Evolutionary conservation across 2,329 filamentous ascomycete species (phyloP), one percentile per base, ranked within the genome.

Genomic region (Pestalotiopsis sp.): DNA sequence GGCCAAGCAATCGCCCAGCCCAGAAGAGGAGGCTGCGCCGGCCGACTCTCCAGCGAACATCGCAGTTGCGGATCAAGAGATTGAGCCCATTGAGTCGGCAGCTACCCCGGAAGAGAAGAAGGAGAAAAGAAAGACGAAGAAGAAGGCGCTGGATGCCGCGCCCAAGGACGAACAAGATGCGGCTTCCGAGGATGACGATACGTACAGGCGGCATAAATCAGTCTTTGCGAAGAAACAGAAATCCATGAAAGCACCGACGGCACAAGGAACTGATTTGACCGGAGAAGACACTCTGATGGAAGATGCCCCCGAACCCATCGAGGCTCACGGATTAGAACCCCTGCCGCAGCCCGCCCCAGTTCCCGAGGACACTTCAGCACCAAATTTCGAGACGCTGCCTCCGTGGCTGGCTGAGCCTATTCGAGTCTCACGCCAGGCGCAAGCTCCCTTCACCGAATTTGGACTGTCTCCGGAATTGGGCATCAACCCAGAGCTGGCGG

Each of bases 361-460:
- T 1, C 82, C 85, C 1, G 86, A 90, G 60, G 81, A 87, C 38
- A 82, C 83, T 1, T 85, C 87, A 64, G 86, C 86, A 66, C 89
- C 91, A 2, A 87, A 87, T n/a, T 94, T 93, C 79, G 91, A 94
- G 38, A 92, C 92, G 1, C 84, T 97, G 2, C 95, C 95, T 0
- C 73, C 85, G 2, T 98, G 95, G 95, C 85, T 98, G 13, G 89
- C 92, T 4, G 86, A 90, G 13, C 94, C 95, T 0, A 86, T 92
- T n/a, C 86, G 88, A 31, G 89, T 94, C 3, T 85, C 90, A 0
- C 85, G 89, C 9, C 85, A 88, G 4, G 85, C 86, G 11, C 87
- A 83, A 39, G 82, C 84, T 1, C 82, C 89, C 0, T 97, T 97
- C 73, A 75, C 81, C 2, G 81, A 85, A 0, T 72, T 79, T 66